A percentile compares a stretch with the other conserved stretches of the same genome.
Evolutionary conservation across 331 rosid species (phyloP).

Genomic region (Quercus lobata): DNA sequence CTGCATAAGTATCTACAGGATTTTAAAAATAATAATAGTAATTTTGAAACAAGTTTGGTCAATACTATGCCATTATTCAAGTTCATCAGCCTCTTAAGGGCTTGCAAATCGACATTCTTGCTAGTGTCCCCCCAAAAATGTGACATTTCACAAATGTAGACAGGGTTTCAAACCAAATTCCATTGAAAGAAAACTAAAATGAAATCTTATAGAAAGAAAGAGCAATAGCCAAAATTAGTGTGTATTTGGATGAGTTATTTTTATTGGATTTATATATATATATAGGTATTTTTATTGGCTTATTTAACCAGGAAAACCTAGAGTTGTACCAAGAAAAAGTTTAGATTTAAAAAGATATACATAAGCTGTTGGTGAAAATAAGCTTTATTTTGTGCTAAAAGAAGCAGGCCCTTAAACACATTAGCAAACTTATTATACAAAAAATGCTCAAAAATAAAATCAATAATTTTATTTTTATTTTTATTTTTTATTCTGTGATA

Average conservation of each 20-base stretch:
- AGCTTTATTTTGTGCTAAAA: too few species aligned
- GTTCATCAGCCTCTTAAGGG: background rate
- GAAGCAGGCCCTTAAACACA: too few species aligned
- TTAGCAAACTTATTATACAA: conserved; percentile 8
- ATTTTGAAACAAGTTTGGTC: background rate
- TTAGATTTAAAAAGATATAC: background rate
- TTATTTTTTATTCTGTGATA: background rate
- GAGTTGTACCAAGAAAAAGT: background rate
- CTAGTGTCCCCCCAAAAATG: background rate
- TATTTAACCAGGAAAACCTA: too few species aligned
- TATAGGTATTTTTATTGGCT: too few species aligned
- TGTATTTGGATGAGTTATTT: too few species aligned
- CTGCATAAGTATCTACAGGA: background rate
- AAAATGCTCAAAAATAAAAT: background rate
- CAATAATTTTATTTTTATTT: background rate
- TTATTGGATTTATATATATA: too few species aligned
- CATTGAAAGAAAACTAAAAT: background rate
- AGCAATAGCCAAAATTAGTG: background rate
- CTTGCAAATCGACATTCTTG: conserved; percentile 11
- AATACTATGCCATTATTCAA: background rate
- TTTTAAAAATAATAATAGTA: background rate
- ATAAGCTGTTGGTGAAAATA: too few species aligned
- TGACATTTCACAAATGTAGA: background rate
- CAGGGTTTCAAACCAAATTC: background rate
- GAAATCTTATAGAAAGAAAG: conserved; percentile 6